A percentile compares a stretch with the other conserved stretches of the same genome.
These are phyloP conservation scores for Selaginella moellendorffii DNA, from an alignment of 75 land plant species.

Conservation along the genomic window DNA sequence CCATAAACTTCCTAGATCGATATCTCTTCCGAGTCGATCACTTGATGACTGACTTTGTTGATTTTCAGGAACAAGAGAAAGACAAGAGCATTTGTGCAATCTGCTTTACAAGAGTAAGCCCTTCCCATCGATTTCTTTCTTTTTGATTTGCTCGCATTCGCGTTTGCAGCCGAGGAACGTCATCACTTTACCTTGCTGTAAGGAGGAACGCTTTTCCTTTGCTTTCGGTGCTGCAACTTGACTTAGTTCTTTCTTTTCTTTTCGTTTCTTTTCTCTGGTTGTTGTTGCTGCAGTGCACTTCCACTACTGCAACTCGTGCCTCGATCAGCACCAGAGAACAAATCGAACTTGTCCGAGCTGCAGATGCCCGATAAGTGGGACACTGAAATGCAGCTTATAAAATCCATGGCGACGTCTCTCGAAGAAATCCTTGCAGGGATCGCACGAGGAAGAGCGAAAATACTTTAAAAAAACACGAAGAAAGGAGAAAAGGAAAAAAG, in stretches of 20 bases:
- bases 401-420: no score
- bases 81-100: conserved; percentile 7
- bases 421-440: no score
- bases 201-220: neutral
- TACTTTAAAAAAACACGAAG: no score
- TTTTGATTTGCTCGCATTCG: no score
- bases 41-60: neutral
- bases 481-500: no score
- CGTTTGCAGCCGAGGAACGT: conserved; percentile 11
- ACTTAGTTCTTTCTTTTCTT: neutral
- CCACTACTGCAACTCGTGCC: conserved; percentile 4
- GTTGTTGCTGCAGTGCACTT: conserved; percentile 9
- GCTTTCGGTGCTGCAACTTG: no score
- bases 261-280: neutral
- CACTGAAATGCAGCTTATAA: neutral
- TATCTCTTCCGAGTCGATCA: no score
- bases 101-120: conserved; percentile 4
- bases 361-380: conserved; percentile 13
- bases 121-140: neutral
- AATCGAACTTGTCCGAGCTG: conserved; percentile 8
- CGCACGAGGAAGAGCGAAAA: no score
- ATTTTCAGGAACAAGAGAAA: conserved; percentile 9
- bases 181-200: conserved; percentile 9
- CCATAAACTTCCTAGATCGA: neutral
- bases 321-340: neutral